A percentile compares a stretch with the other conserved stretches of the same genome.
These are phyloP conservation scores for Aspergillus pseudoviridinutans DNA, from an alignment of 2,329 filamentous ascomycete genomes.

Conservation along the genomic window DNA sequence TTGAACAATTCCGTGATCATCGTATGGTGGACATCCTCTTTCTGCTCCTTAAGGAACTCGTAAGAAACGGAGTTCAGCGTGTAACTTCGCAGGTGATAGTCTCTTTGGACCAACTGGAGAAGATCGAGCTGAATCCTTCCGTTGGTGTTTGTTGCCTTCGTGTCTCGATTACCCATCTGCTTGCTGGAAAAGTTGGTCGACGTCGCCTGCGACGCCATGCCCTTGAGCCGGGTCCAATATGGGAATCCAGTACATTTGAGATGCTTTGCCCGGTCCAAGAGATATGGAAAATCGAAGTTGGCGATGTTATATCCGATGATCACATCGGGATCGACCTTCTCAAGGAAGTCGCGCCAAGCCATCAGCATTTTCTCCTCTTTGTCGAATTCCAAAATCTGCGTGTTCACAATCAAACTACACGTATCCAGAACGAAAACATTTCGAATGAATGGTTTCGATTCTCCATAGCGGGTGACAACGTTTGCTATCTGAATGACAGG, in stretches of 20 bases:
- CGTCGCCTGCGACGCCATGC: constrained; percentile 65
- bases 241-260: constrained; percentile 78
- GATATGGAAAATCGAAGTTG: constrained; percentile 98
- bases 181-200: constrained; percentile 92
- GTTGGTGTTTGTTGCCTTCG: constrained; percentile 90
- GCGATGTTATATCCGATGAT: constrained; percentile 99
- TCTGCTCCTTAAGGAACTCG: constrained; percentile 93
- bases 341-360: constrained; percentile 84
- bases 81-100: constrained; percentile 93
- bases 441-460: constrained; percentile 89
- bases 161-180: constrained; percentile 95
- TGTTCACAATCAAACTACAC: constrained; percentile 91
- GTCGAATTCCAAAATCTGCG: constrained; percentile 79
- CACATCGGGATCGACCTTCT: constrained; percentile 89
- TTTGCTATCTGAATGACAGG: constrained; percentile 98
- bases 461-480: constrained; percentile 89
- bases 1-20: constrained; percentile 99
- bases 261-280: constrained; percentile 81
- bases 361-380: constrained; percentile 86
- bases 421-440: constrained; percentile 96
- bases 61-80: constrained; percentile 95
- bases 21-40: constrained; percentile 97
- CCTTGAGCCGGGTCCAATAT: constrained; percentile 78
- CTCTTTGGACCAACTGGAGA: constrained; percentile 89
- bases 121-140: constrained; percentile 89